Evolutionary conservation across 768 basidiomycete genomes (phyloP).

Genomic region (Hericium erinaceus): DNA sequence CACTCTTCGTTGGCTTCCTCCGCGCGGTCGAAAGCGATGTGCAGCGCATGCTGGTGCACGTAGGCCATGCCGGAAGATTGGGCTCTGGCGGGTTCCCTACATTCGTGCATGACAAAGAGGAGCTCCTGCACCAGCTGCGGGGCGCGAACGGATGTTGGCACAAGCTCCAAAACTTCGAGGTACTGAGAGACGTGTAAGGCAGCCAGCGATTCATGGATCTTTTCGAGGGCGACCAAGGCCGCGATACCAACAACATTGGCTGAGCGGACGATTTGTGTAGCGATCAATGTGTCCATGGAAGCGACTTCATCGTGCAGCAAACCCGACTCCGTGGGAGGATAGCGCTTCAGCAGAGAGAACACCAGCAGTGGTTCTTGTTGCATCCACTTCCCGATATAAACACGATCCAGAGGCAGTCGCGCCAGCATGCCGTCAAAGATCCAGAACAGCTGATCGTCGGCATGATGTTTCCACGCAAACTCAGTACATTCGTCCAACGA

Average conservation of each 20-base stretch:
- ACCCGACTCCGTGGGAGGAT: constrained; percentile 31
- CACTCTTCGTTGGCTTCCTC: constrained; percentile 62
- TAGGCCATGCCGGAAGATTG: constrained; percentile 27
- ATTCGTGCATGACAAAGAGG: constrained; percentile 49
- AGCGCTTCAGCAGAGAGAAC: constrained; percentile 40
- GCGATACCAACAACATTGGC: constrained; percentile 48
- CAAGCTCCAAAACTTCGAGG: constrained; percentile 42
- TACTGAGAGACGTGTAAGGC: constrained; percentile 33
- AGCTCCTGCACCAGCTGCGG: constrained; percentile 48
- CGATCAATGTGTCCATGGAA: constrained; percentile 21
- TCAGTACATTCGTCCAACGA: constrained; percentile 9
- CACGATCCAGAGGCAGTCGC: constrained; percentile 9
- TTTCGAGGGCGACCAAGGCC: constrained; percentile 50
- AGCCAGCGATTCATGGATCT: constrained; percentile 36
- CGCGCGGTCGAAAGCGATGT: constrained; percentile 51
- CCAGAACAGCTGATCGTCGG: constrained; percentile 31
- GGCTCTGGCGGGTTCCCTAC: constrained; percentile 20
- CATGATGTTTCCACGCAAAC: constrained; percentile 39
- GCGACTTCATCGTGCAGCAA: constrained; percentile 24
- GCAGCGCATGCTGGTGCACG: constrained; percentile 45
- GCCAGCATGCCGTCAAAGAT: not conserved
- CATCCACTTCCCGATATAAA: constrained; percentile 32
- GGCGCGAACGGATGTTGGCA: constrained; percentile 42
- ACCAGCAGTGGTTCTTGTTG: constrained; percentile 43
- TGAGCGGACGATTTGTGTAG: constrained; percentile 41